These are phyloP conservation scores for Euphorbia peplus DNA, from an alignment of 345 rosid species.

Conservation along the genomic window DNA sequence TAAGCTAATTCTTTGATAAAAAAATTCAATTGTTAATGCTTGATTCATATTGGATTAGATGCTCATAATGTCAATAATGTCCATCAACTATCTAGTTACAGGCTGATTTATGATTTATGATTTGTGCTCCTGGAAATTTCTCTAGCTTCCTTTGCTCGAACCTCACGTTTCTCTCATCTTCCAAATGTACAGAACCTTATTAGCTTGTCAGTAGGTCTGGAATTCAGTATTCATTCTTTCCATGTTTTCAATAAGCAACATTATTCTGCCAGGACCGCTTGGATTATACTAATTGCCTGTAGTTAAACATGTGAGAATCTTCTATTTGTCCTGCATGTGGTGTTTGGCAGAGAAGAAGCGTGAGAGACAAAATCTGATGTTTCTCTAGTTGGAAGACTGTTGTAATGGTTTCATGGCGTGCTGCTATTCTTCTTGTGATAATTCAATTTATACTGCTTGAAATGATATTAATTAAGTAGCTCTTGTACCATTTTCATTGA, in stretches of 20 bases:
- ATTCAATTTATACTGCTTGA: background rate
- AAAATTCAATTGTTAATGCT: background rate
- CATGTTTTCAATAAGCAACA: background rate
- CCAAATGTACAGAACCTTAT: background rate
- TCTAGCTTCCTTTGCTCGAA: background rate
- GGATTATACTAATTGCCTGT: background rate
- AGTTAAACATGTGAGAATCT: background rate
- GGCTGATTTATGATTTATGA: background rate
- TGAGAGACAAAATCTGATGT: background rate
- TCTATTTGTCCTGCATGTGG: background rate
- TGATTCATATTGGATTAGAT: background rate
- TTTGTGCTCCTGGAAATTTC: slow-evolving; percentile 5
- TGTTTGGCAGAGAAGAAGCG: background rate
- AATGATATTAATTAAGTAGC: background rate
- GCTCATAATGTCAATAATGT: background rate
- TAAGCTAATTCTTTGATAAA: background rate
- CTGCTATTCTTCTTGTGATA: background rate
- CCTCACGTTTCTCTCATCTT: background rate
- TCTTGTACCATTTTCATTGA: background rate
- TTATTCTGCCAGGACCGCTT: background rate
- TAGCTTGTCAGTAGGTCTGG: background rate
- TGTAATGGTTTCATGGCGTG: background rate
- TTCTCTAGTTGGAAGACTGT: background rate
- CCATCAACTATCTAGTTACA: background rate
- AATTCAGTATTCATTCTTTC: background rate